A percentile compares a stretch with the other conserved stretches of the same genome.
Evolutionary conservation across 352 stramenopile species (phyloP).

Genomic region (Pythium rishiriense): DNA sequence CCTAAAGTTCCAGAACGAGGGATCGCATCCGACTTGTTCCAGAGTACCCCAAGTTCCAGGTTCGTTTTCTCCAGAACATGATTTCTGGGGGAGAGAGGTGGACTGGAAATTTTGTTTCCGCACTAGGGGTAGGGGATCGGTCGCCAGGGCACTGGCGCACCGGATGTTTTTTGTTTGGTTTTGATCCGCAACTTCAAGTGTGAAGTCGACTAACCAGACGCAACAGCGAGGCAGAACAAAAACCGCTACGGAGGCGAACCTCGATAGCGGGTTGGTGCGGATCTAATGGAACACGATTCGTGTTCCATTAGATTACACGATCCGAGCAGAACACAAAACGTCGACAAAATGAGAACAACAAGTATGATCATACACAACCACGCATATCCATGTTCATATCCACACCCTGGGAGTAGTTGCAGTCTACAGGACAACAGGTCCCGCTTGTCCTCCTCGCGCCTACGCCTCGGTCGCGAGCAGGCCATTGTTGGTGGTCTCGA

Average conservation of each 20-base stretch:
- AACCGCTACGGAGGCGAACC: too few relatives aligned
- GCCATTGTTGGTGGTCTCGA: conserved; percentile 23
- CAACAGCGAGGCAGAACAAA: background rate
- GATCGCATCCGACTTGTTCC: background rate
- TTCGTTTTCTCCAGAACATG: background rate
- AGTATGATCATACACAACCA: background rate
- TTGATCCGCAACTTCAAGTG: background rate
- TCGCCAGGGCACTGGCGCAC: too few relatives aligned
- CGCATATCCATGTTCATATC: conserved; percentile 2
- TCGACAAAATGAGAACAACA: background rate
- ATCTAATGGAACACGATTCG: too few relatives aligned
- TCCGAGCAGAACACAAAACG: too few relatives aligned
- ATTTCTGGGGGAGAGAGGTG: background rate
- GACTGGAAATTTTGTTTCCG: background rate
- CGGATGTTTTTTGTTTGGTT: too few relatives aligned
- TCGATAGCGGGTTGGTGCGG: too few relatives aligned
- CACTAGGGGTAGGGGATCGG: background rate
- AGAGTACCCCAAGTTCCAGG: background rate
- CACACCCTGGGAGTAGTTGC: background rate
- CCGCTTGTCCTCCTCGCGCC: background rate
- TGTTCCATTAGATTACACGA: too few relatives aligned
- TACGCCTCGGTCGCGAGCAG: conserved; percentile 13
- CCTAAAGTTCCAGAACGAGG: background rate
- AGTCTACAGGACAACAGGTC: conserved; percentile 1
- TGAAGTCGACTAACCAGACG: conserved; percentile 6